A percentile compares a stretch with the other conserved stretches of the same genome.
Conservation (phyloP, 2,329 filamentous ascomycete species). For the Aspergillus tamarii region DNA sequence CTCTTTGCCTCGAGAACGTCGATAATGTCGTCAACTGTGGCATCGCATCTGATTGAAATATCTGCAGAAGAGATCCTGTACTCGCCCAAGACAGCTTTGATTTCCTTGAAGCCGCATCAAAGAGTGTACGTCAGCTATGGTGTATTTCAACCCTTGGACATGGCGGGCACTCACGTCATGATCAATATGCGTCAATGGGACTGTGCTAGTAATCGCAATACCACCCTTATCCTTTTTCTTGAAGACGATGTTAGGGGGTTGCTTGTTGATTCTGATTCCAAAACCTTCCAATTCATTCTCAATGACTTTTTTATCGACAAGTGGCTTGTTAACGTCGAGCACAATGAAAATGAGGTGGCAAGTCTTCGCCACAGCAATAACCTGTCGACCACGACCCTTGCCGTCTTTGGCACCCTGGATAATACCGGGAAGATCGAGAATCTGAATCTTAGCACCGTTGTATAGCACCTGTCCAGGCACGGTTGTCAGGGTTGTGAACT, state of each 20-base stretch:
- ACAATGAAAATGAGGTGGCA: conserved; percentile 99
- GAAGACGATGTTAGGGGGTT: conserved; percentile 97
- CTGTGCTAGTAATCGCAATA: conserved; percentile 92
- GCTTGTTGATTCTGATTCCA: conserved; percentile 96
- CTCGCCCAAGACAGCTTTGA: conserved; percentile 96
- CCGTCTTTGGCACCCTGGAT: conserved; percentile 98
- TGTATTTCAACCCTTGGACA: background rate
- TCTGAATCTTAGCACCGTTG: conserved; percentile 96
- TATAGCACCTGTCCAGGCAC: conserved; percentile 95
- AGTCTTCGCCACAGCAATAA: conserved; percentile 98
- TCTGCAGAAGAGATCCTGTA: conserved; percentile 96
- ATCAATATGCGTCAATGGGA: conserved; percentile 88
- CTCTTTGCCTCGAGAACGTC: conserved; percentile 93
- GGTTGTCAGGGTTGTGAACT: conserved; percentile 97
- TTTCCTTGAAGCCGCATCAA: conserved; percentile 61
- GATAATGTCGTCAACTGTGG: conserved; percentile 95
- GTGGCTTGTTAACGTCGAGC: conserved; percentile 95
- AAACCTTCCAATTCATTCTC: conserved; percentile 95
- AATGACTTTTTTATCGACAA: conserved; percentile 95
- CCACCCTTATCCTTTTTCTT: conserved; percentile 99
- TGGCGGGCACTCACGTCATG: conserved; percentile 60
- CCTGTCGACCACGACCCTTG: conserved; percentile 94
- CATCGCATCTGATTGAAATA: conserved; percentile 96
- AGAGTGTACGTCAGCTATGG: conserved; percentile 17
- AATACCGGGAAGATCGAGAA: conserved; percentile 97